Percentiles rank a stretch among this genome's conserved stretches.
Conservation (phyloP, 495 filamentous ascomycete genomes). For the Lentithecium fluviatile region DNA sequence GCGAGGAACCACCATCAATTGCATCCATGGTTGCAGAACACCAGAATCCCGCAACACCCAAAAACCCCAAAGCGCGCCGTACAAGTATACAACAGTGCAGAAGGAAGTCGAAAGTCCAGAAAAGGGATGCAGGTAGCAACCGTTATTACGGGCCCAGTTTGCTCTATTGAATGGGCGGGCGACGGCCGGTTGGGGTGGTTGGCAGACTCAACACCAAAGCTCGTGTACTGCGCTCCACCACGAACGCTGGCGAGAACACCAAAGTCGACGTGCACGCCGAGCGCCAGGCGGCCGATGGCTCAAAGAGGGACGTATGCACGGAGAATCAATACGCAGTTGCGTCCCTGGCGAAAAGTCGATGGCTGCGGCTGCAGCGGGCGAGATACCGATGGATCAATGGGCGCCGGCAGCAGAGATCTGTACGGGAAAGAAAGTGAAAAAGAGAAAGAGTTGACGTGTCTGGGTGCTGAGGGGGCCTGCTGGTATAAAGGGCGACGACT, state of each 20-base stretch:
- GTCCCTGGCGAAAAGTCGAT: constrained; percentile 2
- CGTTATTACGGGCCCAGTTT: not conserved
- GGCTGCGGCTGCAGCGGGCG: not conserved
- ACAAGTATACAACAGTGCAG: not conserved
- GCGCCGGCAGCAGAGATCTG: not conserved
- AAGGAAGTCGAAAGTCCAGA: not conserved
- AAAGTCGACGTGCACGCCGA: constrained; percentile 16
- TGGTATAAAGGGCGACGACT: constrained; percentile 22
- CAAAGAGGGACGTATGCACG: constrained; percentile 12
- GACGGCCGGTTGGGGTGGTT: not conserved
- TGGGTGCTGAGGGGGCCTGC: constrained; percentile 4
- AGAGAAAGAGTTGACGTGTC: constrained; percentile 12
- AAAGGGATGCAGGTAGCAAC: not conserved
- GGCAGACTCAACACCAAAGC: constrained; percentile 29
- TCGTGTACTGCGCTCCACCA: not conserved
- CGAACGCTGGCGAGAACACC: constrained; percentile 26
- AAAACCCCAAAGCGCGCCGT: not conserved
- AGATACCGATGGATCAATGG: not conserved
- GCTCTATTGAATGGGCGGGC: not conserved
- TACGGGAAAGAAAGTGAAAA: constrained; percentile 9
- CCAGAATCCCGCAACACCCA: constrained; percentile 1
- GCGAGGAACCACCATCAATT: constrained; percentile 29
- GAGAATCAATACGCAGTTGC: constrained; percentile 10
- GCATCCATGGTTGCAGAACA: constrained; percentile 24
- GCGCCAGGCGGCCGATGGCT: not conserved